Evolutionary conservation across 176 grass and related monocot genomes (phyloP).

Genomic region (Rhynchospora pubera): DNA sequence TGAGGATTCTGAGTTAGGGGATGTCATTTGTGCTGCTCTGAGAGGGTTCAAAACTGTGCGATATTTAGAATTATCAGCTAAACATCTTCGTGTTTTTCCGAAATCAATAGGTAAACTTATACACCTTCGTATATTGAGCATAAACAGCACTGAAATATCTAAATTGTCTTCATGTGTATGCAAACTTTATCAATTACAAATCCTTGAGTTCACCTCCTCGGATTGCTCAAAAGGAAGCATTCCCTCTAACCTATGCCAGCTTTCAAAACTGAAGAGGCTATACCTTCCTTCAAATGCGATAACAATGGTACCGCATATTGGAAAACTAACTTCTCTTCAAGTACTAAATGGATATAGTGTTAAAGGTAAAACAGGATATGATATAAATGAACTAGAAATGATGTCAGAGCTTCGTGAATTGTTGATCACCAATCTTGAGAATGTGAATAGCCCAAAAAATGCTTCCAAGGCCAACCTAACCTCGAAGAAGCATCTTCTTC

Average conservation of each 20-base stretch:
- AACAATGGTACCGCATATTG: constrained; percentile 5
- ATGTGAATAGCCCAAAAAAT: constrained; percentile 19
- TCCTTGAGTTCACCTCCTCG: background rate
- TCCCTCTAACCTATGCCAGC: background rate
- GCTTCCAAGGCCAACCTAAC: constrained; percentile 20
- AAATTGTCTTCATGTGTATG: background rate
- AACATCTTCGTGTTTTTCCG: background rate
- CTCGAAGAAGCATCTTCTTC: background rate
- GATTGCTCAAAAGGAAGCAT: background rate
- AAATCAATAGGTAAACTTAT: constrained; percentile 10
- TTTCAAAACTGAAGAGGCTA: constrained; percentile 26
- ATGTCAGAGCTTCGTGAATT: constrained; percentile 22
- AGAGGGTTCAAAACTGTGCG: constrained; percentile 3
- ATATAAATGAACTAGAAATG: constrained; percentile 27
- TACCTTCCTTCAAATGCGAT: background rate
- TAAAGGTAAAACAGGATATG: constrained; percentile 8
- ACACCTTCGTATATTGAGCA: constrained; percentile 15
- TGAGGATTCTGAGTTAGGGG: background rate
- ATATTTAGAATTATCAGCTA: background rate
- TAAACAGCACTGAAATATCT: background rate
- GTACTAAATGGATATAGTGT: constrained; percentile 7
- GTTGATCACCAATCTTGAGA: constrained; percentile 14
- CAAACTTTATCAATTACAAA: constrained; percentile 25
- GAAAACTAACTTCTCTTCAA: constrained; percentile 26
- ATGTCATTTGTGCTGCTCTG: background rate